A percentile compares a stretch with the other conserved stretches of the same genome.
Evolutionary conservation across 176 grass and related monocot genomes (phyloP).

Genomic region (Eleusine coracana): DNA sequence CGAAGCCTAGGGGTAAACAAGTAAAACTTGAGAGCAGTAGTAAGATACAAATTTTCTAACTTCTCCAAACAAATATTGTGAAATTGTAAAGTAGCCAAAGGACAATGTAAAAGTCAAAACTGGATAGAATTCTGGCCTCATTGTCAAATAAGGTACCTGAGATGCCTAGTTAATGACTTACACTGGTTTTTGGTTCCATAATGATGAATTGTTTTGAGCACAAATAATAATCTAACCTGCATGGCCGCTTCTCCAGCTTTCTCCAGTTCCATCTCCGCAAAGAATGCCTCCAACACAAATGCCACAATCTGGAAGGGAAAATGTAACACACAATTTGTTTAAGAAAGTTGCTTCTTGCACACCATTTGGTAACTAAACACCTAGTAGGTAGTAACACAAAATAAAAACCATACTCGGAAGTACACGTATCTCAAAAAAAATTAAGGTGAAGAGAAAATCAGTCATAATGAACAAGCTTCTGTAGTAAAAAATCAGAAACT

Average conservation of each 20-base stretch:
- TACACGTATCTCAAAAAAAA: not conserved
- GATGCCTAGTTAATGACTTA: conserved; percentile 9
- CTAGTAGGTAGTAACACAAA: conserved; percentile 28
- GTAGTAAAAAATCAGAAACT: conserved; percentile 9
- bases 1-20: not conserved
- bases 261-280: conserved; percentile 98
- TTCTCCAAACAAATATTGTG: conserved; percentile 9
- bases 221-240: conserved; percentile 49
- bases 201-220: conserved; percentile 13
- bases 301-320: conserved; percentile 80
- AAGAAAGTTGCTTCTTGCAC: not conserved
- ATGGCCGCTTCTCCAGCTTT: conserved; percentile 47
- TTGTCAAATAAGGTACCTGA: not conserved
- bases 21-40: not conserved
- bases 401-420: conserved; percentile 10
- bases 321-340: not conserved
- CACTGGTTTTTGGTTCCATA: not conserved
- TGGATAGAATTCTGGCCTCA: not conserved
- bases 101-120: not conserved
- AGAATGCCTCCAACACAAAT: conserved; percentile 98
- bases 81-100: conserved; percentile 11
- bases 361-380: conserved; percentile 38
- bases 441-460: conserved; percentile 10
- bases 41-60: not conserved
- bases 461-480: not conserved